These are phyloP conservation scores for Mortierella sp. DNA, from an alignment of 371 early-diverging fungal species.

Conservation along the genomic window DNA sequence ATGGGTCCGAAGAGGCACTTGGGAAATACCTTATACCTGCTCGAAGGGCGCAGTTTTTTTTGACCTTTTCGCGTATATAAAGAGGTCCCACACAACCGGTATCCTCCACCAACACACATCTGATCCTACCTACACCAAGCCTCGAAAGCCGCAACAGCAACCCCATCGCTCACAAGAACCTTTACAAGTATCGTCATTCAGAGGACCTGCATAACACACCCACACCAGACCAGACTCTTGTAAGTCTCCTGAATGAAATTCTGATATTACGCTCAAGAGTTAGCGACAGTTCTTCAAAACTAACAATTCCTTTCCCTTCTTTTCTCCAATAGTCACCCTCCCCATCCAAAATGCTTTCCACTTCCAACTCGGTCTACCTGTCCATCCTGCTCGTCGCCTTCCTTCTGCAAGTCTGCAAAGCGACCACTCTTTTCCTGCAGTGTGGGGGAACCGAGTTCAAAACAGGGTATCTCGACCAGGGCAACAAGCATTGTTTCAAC, in stretches of 20 bases:
- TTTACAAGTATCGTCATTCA: too few relatives aligned
- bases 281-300: background rate
- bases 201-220: too few relatives aligned
- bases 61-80: too few relatives aligned
- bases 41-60: too few relatives aligned
- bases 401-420: background rate
- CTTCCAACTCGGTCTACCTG: background rate
- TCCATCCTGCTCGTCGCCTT: background rate
- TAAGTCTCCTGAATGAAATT: background rate
- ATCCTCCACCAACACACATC: too few relatives aligned
- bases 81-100: too few relatives aligned
- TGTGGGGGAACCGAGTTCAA: background rate
- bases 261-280: background rate
- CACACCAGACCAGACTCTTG: background rate
- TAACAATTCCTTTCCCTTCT: background rate
- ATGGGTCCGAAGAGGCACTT: too few relatives aligned
- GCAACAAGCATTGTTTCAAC: background rate
- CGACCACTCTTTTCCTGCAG: background rate
- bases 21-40: too few relatives aligned
- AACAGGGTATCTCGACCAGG: background rate
- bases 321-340: background rate
- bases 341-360: background rate
- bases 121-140: too few relatives aligned
- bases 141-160: too few relatives aligned
- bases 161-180: too few relatives aligned